These are phyloP conservation scores for Gossypium arboreum DNA, from an alignment of 345 rosid genomes.

Conservation along the genomic window DNA sequence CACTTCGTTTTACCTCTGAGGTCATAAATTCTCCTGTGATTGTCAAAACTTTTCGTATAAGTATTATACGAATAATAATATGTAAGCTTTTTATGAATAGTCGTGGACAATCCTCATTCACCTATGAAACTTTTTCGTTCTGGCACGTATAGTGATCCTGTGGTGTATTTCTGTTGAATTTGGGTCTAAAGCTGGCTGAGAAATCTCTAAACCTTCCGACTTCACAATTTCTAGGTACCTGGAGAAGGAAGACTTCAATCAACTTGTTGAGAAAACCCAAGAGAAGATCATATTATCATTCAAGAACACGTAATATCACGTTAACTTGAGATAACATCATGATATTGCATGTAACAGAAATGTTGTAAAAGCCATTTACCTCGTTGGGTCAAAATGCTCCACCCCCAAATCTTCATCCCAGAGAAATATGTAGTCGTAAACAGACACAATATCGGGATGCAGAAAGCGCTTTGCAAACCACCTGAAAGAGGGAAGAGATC, in stretches of 20 bases:
- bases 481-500: slow-evolving; percentile 40
- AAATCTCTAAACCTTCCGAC: slow-evolving; percentile 83
- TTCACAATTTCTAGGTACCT: slow-evolving; percentile 77
- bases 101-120: slow-evolving; percentile 19
- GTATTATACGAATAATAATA: background rate
- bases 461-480: slow-evolving; percentile 98
- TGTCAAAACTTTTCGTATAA: slow-evolving; percentile 19
- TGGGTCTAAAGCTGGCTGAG: slow-evolving; percentile 96
- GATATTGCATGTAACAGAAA: background rate
- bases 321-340: background rate
- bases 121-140: slow-evolving; percentile 74
- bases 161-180: slow-evolving; percentile 96
- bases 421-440: slow-evolving; percentile 85
- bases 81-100: slow-evolving; percentile 3
- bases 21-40: slow-evolving; percentile 79
- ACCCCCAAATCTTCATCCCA: slow-evolving; percentile 99
- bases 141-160: slow-evolving; percentile 83
- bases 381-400: slow-evolving; percentile 65
- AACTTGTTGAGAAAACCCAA: slow-evolving; percentile 2
- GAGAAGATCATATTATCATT: background rate
- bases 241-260: slow-evolving; percentile 16
- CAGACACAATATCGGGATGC: slow-evolving; percentile 80
- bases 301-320: background rate
- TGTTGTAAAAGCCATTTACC: slow-evolving; percentile 34
- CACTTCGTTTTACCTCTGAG: slow-evolving; percentile 82